Base-by-base conservation (phyloP, 1,284 basidiomycete species). In the Microbotryum saponariae region DNA sequence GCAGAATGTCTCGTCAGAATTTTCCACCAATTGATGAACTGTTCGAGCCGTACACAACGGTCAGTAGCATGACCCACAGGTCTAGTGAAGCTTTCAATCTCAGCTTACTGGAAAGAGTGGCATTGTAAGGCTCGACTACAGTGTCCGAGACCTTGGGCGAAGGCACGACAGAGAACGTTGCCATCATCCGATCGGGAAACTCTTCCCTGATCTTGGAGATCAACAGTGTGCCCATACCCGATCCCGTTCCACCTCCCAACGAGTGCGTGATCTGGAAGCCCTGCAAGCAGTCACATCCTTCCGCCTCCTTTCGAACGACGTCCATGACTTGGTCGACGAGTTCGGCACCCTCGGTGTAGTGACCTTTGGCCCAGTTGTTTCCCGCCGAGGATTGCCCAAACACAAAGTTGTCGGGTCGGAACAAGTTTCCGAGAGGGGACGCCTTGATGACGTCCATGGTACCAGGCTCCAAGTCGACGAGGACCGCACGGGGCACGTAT, bases 401-500 rank as follows among this genome's bases (percentile, higher is more conserved):
- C 61, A 81, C 79, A 64, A 81, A 80, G 78, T 81, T 82, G 75
- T 58, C 56, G n/a, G 80, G 80, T 62, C 80, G 76, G 78, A 81
- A 82, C 51, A 81, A 75, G 58, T 68, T 71, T 62, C 79, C 80
- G 49, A 81, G 74, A 56, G 78, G 77, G 56, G 79, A 79, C 65
- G 87, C 86, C 76, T 89, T 87, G 72, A 94, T 87, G 68, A 54
- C 55, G 47, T 57, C 37, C 37, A 42, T 42, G 3, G 92, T 96
- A 74, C 92, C 93, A 51, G 93, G 92, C 80, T 96, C 92, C 68
- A 97, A 83, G 78, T 97, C 92, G 74, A 94, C 83, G 74, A 94
- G 81, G 76, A 96, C 89, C 62, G 92, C 91, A 76, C 91, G 91
- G 71, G 93, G 93, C 74, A 97, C 93, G 75, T 96, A 97, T 82